A percentile compares a stretch with the other conserved stretches of the same genome.
Evolutionary conservation across 345 rosid species (phyloP).

Genomic region (Xanthoceras sorbifolium): DNA sequence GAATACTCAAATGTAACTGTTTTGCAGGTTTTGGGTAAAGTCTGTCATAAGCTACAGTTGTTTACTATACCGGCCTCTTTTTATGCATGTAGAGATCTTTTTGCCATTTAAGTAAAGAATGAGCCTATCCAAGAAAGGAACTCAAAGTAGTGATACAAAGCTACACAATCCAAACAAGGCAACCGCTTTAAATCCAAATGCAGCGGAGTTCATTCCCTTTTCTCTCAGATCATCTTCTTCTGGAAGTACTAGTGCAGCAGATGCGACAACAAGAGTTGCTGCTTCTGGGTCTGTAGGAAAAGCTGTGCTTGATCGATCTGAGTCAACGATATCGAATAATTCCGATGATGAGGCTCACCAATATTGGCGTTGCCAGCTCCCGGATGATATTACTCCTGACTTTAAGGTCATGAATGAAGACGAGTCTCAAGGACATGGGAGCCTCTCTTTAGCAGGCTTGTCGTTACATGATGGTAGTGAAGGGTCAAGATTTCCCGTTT

Average conservation of each 20-base stretch:
- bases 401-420: conserved; percentile 80
- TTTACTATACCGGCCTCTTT: conserved; percentile 3
- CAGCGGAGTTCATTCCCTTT: conserved; percentile 92
- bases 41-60: conserved; percentile 16
- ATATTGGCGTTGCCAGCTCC: conserved; percentile 92
- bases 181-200: conserved; percentile 89
- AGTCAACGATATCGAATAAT: conserved; percentile 68
- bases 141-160: conserved; percentile 61
- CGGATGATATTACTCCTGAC: conserved; percentile 96
- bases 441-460: conserved; percentile 71
- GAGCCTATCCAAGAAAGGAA: conserved; percentile 84
- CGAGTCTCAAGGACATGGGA: conserved; percentile 60
- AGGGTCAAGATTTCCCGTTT: conserved; percentile 50
- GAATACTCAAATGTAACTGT: conserved; percentile 16
- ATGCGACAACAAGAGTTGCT: conserved; percentile 47
- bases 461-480: conserved; percentile 65
- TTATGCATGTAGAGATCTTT: conserved; percentile 32
- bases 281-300: conserved; percentile 60
- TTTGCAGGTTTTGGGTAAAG: conserved; percentile 74
- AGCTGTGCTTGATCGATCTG: conserved; percentile 70
- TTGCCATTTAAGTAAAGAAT: conserved; percentile 52
- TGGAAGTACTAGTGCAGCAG: conserved; percentile 48
- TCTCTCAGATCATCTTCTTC: conserved; percentile 60
- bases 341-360: conserved; percentile 95
- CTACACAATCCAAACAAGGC: conserved; percentile 52